Percentiles rank a stretch among this genome's conserved stretches.
phyloP scores from a whole-genome alignment of 2,329 filamentous ascomycete genomes.

The Blumeriella jaapii region DNA sequence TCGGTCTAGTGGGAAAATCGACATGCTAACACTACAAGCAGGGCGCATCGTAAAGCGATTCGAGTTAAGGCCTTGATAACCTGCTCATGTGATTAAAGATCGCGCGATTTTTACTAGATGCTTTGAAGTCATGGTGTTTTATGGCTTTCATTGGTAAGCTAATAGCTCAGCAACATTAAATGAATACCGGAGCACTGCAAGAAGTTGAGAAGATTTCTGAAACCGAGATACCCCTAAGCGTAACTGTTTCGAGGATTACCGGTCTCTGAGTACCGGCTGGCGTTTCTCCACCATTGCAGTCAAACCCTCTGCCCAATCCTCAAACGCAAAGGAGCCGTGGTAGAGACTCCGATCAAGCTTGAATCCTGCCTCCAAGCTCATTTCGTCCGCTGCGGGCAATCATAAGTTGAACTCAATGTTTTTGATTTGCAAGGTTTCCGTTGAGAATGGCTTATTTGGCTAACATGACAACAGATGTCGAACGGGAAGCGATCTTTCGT shows the following conservation, averaged over 20 bases:
- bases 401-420: background rate
- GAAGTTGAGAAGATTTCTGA: too few species aligned
- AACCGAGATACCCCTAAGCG: background rate
- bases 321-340: slow-evolving; percentile 26
- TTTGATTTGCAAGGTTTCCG: slow-evolving; percentile 27
- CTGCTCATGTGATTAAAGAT: too few species aligned
- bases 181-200: too few species aligned
- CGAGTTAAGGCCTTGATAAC: too few species aligned
- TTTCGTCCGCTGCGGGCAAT: slow-evolving; percentile 30
- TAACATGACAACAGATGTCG: slow-evolving; percentile 30
- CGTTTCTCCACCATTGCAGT: slow-evolving; percentile 49
- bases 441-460: slow-evolving; percentile 35
- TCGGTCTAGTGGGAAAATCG: too few species aligned
- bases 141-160: too few species aligned
- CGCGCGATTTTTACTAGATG: too few species aligned
- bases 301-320: slow-evolving; percentile 49
- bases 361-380: slow-evolving; percentile 31
- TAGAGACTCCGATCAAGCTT: slow-evolving; percentile 29
- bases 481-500: slow-evolving; percentile 30
- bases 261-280: slow-evolving; percentile 39
- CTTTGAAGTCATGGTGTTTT: too few species aligned
- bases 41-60: too few species aligned
- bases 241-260: background rate
- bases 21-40: too few species aligned
- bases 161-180: too few species aligned